Evolutionary conservation across 257 asterid genomes (phyloP), one percentile per base, ranked within the genome.

Genomic region (Ligustrum vulgare): DNA sequence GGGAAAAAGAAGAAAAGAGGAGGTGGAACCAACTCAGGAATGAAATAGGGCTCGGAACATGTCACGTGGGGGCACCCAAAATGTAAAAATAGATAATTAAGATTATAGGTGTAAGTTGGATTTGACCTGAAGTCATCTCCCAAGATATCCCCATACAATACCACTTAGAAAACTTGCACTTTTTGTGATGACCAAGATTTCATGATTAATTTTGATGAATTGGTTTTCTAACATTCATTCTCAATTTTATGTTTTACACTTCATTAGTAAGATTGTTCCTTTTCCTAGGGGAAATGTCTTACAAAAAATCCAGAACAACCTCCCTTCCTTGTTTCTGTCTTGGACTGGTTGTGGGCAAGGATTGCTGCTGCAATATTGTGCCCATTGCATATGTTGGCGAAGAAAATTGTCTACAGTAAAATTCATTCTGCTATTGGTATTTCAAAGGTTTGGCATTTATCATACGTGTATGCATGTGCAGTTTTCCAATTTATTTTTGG

Each of bases 311-410:
- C 65, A 28, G 79, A 87, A 72, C 90, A 89, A 79, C 97, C 97
- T 75, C 83, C 91, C 65, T 82, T 79, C 80, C 67, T 88, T 75
- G 82, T 80, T 73, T 88, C 96, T 36, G 34, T 80, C 70, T 75
- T 89, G 37, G 97, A 93, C 86, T 87, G 91, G 90, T 81, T 90
- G 77, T 84, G 85, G 87, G 93, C 97, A 62, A 81, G 94, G 83
- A 77, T 81, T 25, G 47, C 89, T 77, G 96, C 93, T 78, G 75
- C 80, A n/a, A 54, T 90, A 49, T 76, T 93, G 78, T 83, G 75
- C 86, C 97, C 98, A 37, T 66, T 93, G 63, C 98, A 93, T 86
- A 12, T 76, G 75, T 78, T 93, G 79, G 98, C 98, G 15, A 88
- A 85, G 84, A 90, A 86, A 87, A 75, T 90, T 70, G 87, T 93